Conservation (phyloP, 23 red algal genomes). For the Chondrus crispus region DNA sequence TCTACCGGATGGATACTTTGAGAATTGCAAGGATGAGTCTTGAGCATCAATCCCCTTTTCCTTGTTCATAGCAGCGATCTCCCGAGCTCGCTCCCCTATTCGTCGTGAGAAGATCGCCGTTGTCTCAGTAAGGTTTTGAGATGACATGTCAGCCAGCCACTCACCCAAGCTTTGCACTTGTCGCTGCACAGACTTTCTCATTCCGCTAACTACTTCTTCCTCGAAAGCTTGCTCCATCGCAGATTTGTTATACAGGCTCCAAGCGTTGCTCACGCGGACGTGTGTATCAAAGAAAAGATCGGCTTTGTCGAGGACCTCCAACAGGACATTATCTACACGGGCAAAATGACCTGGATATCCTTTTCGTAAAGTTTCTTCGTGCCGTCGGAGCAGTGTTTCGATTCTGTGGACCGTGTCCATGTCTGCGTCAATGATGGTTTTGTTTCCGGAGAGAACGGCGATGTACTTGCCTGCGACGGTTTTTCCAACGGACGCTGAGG, state of each 20-base stretch:
- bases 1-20: background rate
- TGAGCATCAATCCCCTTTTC: background rate
- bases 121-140: background rate
- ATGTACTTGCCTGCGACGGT: background rate
- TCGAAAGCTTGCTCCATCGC: constrained; percentile 13
- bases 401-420: background rate
- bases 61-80: background rate
- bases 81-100: background rate
- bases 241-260: background rate
- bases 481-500: constrained; percentile 12
- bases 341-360: background rate
- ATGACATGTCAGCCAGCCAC: background rate
- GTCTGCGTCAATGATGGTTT: background rate
- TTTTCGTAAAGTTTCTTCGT: background rate
- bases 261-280: background rate
- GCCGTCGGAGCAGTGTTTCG: background rate
- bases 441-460: background rate
- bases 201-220: background rate
- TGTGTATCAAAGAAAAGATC: constrained; percentile 18
- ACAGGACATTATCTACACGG: constrained; percentile 21
- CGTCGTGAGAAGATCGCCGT: constrained; percentile 13
- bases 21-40: background rate
- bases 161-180: background rate
- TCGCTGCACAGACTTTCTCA: background rate
- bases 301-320: background rate